Evolutionary conservation across 2,329 filamentous ascomycete species (phyloP).

Genomic region (Hymenoscyphus scutula): DNA sequence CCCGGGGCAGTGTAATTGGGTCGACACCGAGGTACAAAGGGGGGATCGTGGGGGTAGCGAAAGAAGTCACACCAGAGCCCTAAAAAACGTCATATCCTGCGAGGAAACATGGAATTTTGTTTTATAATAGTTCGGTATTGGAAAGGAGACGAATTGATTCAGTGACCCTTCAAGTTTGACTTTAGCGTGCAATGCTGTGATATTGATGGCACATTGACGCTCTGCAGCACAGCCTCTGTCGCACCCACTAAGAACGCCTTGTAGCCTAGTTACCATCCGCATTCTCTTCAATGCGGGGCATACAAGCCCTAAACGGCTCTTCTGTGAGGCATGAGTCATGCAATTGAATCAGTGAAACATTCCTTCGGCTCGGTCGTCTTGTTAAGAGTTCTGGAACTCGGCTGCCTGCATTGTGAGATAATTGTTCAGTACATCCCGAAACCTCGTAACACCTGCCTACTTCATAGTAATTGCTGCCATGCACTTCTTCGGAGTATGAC

Average conservation of each 20-base stretch:
- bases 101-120: not conserved
- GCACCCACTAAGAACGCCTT: conserved; percentile 8
- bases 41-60: not conserved
- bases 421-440: not conserved
- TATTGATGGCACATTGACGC: not conserved
- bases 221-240: conserved; percentile 9
- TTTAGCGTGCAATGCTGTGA: not conserved
- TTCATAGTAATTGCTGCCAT: not conserved
- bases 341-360: not conserved
- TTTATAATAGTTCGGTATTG: not conserved
- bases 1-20: not conserved
- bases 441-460: not conserved
- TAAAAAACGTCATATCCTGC: conserved; percentile 1
- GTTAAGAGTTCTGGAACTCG: not conserved
- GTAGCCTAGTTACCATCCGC: conserved; percentile 1
- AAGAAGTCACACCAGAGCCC: not conserved
- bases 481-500: not conserved
- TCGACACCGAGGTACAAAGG: conserved; percentile 1
- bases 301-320: not conserved
- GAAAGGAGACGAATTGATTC: not conserved
- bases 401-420: not conserved
- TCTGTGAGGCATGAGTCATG: not conserved
- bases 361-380: not conserved
- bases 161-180: not conserved
- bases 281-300: not conserved